These are phyloP conservation scores for Barnettozyma populi DNA, from an alignment of 805 yeast species.

Conservation along the genomic window DNA sequence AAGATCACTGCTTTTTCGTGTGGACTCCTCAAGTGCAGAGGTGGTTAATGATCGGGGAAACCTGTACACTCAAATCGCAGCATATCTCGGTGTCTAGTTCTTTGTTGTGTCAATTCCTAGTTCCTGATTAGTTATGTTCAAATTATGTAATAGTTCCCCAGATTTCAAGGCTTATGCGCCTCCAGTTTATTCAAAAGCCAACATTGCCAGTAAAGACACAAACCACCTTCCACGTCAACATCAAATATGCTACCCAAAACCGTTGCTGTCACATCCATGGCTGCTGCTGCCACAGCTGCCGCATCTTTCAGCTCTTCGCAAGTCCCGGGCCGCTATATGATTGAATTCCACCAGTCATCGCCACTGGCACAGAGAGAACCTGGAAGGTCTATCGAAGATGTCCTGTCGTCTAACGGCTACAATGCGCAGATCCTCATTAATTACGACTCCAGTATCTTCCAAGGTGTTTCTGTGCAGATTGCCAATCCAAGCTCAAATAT, in stretches of 20 bases:
- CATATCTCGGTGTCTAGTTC: neutral
- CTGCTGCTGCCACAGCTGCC: neutral
- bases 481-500: neutral
- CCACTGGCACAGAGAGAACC: neutral
- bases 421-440: neutral
- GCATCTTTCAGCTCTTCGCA: neutral
- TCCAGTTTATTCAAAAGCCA: neutral
- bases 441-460: neutral
- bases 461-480: neutral
- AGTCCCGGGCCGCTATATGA: neutral
- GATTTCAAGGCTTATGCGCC: too few species aligned
- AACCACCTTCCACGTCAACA: too few species aligned
- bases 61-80: neutral
- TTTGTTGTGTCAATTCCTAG: neutral
- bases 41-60: neutral
- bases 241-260: neutral
- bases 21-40: neutral
- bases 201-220: too few species aligned
- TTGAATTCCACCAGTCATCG: neutral
- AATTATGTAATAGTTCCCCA: neutral
- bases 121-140: neutral
- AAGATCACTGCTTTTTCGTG: conserved; percentile 8
- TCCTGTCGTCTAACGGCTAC: neutral
- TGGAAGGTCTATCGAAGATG: neutral
- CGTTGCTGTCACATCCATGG: neutral